These are phyloP conservation scores for Phytopythium ostracodes DNA, from an alignment of 352 stramenopile genomes.

Conservation along the genomic window DNA sequence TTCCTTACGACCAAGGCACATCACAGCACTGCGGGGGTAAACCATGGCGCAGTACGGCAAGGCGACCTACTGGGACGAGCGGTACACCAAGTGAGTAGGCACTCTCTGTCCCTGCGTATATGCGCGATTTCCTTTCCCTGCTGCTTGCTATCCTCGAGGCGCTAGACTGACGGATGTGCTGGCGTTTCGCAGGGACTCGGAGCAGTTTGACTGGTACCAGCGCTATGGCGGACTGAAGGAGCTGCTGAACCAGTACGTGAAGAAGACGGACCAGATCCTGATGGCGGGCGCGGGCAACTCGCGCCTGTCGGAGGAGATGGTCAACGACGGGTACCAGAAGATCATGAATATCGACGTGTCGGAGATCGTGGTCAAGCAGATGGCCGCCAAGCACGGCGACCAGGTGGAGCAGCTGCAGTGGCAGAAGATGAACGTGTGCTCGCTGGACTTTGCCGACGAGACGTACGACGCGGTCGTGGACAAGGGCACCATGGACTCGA, in stretches of 20 bases:
- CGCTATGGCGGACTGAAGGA: constrained; percentile 90
- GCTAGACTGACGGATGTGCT: neutral
- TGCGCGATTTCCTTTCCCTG: neutral
- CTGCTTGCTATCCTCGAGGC: no score
- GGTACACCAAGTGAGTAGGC: constrained; percentile 90
- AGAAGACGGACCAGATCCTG: constrained; percentile 92
- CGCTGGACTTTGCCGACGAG: constrained; percentile 93
- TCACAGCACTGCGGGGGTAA: no score
- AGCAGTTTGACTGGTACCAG: constrained; percentile 95
- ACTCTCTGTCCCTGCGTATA: neutral
- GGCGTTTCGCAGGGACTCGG: constrained; percentile 64
- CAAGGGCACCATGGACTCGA: constrained; percentile 95
- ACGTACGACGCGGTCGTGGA: constrained; percentile 93
- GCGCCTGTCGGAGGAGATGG: constrained; percentile 94
- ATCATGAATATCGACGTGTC: constrained; percentile 97
- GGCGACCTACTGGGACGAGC: constrained; percentile 92
- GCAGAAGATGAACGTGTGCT: constrained; percentile 95
- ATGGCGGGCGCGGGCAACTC: constrained; percentile 94
- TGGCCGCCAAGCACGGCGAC: constrained; percentile 92
- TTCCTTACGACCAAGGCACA: no score
- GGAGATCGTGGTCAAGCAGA: constrained; percentile 93
- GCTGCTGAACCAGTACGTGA: constrained; percentile 89
- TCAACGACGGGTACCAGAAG: constrained; percentile 93
- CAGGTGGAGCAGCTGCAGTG: constrained; percentile 88
- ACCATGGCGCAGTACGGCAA: constrained; percentile 92